phyloP scores from a whole-genome alignment of 2,329 filamentous ascomycete species.

The Colletotrichum navitas region DNA sequence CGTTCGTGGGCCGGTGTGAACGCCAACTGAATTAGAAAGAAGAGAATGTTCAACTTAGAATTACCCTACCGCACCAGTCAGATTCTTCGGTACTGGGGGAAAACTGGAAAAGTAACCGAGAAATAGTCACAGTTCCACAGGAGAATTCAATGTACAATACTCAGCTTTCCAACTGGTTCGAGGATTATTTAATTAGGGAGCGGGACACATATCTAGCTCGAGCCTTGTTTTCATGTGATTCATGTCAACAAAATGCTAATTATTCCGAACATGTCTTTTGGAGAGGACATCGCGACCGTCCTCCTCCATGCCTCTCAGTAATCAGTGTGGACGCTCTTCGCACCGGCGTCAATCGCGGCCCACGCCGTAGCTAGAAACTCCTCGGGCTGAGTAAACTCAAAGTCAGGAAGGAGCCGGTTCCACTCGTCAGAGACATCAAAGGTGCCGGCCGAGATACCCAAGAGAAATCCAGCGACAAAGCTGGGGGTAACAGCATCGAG shows the following conservation, averaged over 20 bases:
- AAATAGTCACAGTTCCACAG: too few species aligned
- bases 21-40: too few species aligned
- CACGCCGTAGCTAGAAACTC: conserved; percentile 58
- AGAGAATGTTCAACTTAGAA: too few species aligned
- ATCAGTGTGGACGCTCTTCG: neutral
- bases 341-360: conserved; percentile 42
- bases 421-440: conserved; percentile 58
- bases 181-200: too few species aligned
- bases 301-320: neutral
- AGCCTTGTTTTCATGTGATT: neutral
- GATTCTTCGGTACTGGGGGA: too few species aligned
- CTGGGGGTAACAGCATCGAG: conserved; percentile 33
- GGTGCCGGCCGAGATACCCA: conserved; percentile 49
- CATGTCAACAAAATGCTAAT: too few species aligned
- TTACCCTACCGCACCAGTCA: too few species aligned
- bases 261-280: neutral
- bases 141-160: too few species aligned
- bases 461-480: conserved; percentile 50
- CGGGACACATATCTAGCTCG: neutral
- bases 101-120: too few species aligned
- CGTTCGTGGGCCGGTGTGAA: too few species aligned
- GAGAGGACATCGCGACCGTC: rapidly evolving
- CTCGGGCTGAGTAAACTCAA: conserved; percentile 56
- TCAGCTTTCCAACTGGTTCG: too few species aligned
- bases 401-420: conserved; percentile 60